Evolutionary conservation across 2,329 filamentous ascomycete species (phyloP).

Genomic region (Exophiala aquamarina): DNA sequence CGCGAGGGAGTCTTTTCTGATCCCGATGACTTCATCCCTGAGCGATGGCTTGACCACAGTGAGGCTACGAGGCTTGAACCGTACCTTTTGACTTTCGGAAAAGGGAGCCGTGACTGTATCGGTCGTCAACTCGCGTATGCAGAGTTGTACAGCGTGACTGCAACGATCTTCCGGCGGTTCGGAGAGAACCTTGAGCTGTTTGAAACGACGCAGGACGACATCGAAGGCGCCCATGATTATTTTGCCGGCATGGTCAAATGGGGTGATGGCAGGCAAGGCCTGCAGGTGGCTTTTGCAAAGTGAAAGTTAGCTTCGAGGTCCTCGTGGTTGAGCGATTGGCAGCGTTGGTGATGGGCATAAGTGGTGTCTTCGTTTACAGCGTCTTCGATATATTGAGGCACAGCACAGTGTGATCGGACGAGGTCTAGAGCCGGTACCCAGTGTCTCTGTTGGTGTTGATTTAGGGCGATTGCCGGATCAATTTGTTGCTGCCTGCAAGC

Average conservation of each 20-base stretch:
- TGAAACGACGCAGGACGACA: slow-evolving; percentile 28
- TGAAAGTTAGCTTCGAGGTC: too few species aligned
- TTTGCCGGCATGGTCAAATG: slow-evolving; percentile 2
- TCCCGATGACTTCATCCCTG: slow-evolving; percentile 36
- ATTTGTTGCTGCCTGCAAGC: too few species aligned
- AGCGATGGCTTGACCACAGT: slow-evolving; percentile 33
- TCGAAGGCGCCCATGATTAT: slow-evolving; percentile 28
- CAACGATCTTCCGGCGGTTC: slow-evolving; percentile 26
- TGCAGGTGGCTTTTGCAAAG: too few species aligned
- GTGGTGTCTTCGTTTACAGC: too few species aligned
- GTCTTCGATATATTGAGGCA: too few species aligned
- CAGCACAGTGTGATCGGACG: too few species aligned
- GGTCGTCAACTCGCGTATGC: slow-evolving; percentile 34
- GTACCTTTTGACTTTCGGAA: slow-evolving; percentile 26
- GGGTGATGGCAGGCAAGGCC: too few species aligned
- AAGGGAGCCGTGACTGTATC: slow-evolving; percentile 41
- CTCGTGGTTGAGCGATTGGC: too few species aligned
- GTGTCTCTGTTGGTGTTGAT: too few species aligned
- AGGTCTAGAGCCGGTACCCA: too few species aligned
- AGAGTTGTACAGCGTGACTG: slow-evolving; percentile 29
- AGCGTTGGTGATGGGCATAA: too few species aligned
- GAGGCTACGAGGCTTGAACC: slow-evolving; percentile 18
- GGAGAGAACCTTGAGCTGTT: slow-evolving; percentile 23
- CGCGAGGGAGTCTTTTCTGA: slow-evolving; percentile 25
- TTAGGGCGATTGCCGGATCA: too few species aligned